Percentiles rank a stretch among this genome's conserved stretches.
These are phyloP conservation scores for sunflower (Helianthus annuus) DNA, from an alignment of 129 eudicot species.

Conservation along the genomic window HanXRQr2.0-SUNRISE NC_035444.2:16218773-16219272, in stretches of 20 bases:
- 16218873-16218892: neutral
- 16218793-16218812: neutral
- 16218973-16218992: neutral
- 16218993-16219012: constrained; percentile 15
- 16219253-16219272: neutral
- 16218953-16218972: neutral
- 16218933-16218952: neutral
- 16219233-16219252: neutral
- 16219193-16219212: constrained; percentile 9
- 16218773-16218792: neutral
- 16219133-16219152: neutral
- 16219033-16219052: too few species aligned
- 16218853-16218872: neutral
- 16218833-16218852: neutral
- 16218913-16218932: neutral
- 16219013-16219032: neutral
- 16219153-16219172: constrained; percentile 8
- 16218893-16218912: neutral
- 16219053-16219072: neutral
- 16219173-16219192: constrained; percentile 24
- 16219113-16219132: neutral
- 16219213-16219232: constrained; percentile 1
- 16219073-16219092: neutral
- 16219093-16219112: neutral
- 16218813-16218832: neutral